phyloP scores from a whole-genome alignment of 2,329 filamentous ascomycete species.

The Hypoxylon sp. region DNA sequence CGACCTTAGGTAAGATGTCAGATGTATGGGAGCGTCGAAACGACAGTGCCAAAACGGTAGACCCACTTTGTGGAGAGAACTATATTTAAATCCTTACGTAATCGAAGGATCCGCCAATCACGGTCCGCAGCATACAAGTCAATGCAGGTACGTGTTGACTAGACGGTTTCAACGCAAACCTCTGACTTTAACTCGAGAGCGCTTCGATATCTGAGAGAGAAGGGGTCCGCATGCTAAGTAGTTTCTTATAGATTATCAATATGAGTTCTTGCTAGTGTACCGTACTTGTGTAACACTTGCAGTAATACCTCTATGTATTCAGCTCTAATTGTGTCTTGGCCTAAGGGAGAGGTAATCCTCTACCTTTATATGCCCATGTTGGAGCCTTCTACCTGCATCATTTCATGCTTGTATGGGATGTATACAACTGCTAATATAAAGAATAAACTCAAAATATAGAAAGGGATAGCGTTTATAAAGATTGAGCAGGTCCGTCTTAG shows the following conservation, averaged over 20 bases:
- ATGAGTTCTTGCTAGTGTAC: too few relatives aligned
- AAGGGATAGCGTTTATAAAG: neutral
- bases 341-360: too few relatives aligned
- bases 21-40: neutral
- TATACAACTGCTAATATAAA: neutral
- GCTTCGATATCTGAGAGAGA: neutral
- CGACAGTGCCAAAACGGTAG: neutral
- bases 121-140: too few relatives aligned
- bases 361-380: neutral
- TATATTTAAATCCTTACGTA: slow-evolving; percentile 5
- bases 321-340: neutral
- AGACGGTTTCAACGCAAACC: neutral
- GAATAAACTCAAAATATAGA: neutral
- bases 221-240: neutral
- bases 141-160: neutral
- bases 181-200: neutral
- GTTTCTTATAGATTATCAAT: too few relatives aligned
- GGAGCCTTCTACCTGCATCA: neutral
- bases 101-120: neutral
- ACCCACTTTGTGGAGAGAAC: neutral
- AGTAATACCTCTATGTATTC: neutral
- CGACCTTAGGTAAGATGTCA: neutral
- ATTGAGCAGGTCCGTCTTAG: neutral
- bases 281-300: neutral
- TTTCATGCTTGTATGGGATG: neutral